Conservation (phyloP, 2,329 filamentous ascomycete species). For the Ophiocordyceps robertsii region DNA sequence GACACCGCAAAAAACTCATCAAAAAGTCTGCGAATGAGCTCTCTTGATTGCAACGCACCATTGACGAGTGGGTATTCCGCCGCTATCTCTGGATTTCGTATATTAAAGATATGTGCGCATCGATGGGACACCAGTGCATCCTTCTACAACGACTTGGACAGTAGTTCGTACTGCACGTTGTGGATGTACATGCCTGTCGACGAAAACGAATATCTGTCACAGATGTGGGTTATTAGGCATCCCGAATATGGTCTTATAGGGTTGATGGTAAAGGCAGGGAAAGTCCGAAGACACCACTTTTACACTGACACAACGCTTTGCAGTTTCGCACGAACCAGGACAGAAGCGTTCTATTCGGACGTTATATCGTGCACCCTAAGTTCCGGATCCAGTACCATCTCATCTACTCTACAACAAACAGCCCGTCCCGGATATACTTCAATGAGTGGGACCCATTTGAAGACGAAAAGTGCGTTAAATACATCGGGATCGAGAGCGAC, state of each 20-base stretch:
- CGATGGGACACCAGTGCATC: neutral
- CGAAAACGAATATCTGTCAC: slow-evolving; percentile 4
- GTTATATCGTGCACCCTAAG: slow-evolving; percentile 1
- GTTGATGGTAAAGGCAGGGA: neutral
- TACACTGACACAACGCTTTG: neutral
- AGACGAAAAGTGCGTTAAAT: slow-evolving; percentile 1
- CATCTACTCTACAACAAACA: neutral
- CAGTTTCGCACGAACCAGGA: slow-evolving; percentile 1
- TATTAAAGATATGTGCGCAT: slow-evolving; percentile 1
- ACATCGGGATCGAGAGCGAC: neutral
- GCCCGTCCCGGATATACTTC: slow-evolving; percentile 1
- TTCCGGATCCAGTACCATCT: neutral
- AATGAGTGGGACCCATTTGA: neutral
- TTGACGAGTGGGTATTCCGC: neutral
- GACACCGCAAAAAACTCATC: neutral
- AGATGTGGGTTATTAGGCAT: slow-evolving; percentile 3
- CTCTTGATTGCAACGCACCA: neutral
- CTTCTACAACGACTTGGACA: neutral
- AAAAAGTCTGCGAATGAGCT: slow-evolving; percentile 1
- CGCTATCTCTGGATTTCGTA: neutral
- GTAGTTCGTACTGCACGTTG: neutral
- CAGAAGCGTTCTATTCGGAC: neutral
- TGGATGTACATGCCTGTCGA: slow-evolving; percentile 6
- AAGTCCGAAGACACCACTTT: neutral
- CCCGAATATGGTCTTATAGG: neutral